Conservation (phyloP, 768 basidiomycete species). For the Xanthoconium stramineum region DNA sequence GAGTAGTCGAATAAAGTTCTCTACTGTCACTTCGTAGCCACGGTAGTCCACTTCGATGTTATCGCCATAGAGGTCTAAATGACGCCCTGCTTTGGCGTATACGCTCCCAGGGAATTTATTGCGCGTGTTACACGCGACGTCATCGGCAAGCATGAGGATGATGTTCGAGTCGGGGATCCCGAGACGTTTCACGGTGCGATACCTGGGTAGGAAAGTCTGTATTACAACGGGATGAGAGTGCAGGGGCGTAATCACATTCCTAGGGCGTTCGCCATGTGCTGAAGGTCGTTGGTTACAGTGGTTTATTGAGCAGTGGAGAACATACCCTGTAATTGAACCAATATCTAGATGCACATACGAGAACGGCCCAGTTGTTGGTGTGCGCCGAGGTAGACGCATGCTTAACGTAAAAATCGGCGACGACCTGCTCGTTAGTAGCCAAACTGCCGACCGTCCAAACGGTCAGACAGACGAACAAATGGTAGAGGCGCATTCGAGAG, state of each 20-base stretch:
- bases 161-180: conserved; percentile 99
- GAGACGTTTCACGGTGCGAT: conserved; percentile 95
- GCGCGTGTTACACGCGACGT: conserved; percentile 88
- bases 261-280: conserved; percentile 99
- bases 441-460: conserved; percentile 33
- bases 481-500: conserved; percentile 24
- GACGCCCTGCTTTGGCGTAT: conserved; percentile 80
- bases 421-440: conserved; percentile 35
- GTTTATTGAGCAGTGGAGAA: conserved; percentile 2
- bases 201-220: conserved; percentile 49
- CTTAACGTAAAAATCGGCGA: conserved; percentile 46
- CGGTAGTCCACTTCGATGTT: conserved; percentile 98
- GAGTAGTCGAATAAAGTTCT: conserved; percentile 88
- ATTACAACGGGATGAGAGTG: not conserved
- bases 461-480: conserved; percentile 34
- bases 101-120: conserved; percentile 92
- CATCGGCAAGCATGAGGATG: conserved; percentile 98
- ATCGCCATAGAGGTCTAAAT: conserved; percentile 90
- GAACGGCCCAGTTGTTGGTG: conserved; percentile 98
- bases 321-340: conserved; percentile 98
- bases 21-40: conserved; percentile 96
- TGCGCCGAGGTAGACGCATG: conserved; percentile 46
- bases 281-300: conserved; percentile 2
- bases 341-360: conserved; percentile 90
- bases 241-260: conserved; percentile 69